A percentile compares a stretch with the other conserved stretches of the same genome.
Evolutionary conservation across 108 stramenopile species (phyloP).

Genomic region (Cyclotella atomus): DNA sequence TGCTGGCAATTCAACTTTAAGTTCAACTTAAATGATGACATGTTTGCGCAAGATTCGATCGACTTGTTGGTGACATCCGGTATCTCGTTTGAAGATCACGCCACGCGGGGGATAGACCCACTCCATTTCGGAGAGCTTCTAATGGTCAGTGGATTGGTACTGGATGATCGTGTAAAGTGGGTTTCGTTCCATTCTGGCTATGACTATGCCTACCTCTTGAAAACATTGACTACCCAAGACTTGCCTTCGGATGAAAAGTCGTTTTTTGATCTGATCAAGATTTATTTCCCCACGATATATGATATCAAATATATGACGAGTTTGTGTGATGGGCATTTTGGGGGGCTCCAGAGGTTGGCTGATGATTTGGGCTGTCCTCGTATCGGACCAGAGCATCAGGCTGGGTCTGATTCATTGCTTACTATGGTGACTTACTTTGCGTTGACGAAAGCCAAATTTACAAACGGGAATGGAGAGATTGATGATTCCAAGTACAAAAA

Average conservation of each 20-base stretch:
- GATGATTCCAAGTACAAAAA: constrained; percentile 86
- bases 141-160: constrained; percentile 96
- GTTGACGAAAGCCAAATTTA: constrained; percentile 82
- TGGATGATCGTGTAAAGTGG: constrained; percentile 96
- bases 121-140: constrained; percentile 95
- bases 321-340: constrained; percentile 90
- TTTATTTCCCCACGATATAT: constrained; percentile 97
- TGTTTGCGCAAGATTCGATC: constrained; percentile 99
- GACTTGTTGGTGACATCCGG: constrained; percentile 94
- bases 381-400: constrained; percentile 99
- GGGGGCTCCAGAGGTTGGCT: constrained; percentile 93
- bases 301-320: constrained; percentile 99
- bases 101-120: constrained; percentile 93
- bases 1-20: constrained; percentile 99
- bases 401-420: constrained; percentile 94
- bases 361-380: constrained; percentile 93
- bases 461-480: constrained; percentile 54
- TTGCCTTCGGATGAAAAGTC: constrained; percentile 82
- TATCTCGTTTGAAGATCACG: constrained; percentile 95
- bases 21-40: constrained; percentile 94
- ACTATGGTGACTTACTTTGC: constrained; percentile 97
- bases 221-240: constrained; percentile 85
- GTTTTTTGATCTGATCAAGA: constrained; percentile 92
- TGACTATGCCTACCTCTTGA: constrained; percentile 98
- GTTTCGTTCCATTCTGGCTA: constrained; percentile 98